Percentiles rank a stretch among this genome's conserved stretches.
phyloP scores from a whole-genome alignment of 2,329 filamentous ascomycete genomes.

The Pseudogymnoascus sp. region DNA sequence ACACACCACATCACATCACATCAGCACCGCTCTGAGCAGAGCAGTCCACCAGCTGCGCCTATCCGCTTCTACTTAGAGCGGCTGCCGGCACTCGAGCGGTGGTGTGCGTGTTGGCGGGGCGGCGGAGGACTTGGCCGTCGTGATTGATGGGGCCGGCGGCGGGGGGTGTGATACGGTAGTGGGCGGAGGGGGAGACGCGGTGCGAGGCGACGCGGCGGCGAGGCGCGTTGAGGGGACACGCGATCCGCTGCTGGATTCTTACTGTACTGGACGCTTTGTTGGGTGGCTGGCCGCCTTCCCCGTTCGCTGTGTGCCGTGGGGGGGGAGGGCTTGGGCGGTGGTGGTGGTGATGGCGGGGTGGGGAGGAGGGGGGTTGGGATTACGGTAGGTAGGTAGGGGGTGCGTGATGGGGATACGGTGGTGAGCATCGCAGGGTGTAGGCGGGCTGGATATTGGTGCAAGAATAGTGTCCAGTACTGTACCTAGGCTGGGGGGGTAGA shows the following conservation, averaged over 20 bases:
- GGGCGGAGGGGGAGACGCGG: background rate
- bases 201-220: background rate
- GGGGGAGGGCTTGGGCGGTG: no score
- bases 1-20: no score
- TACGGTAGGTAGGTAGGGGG: background rate
- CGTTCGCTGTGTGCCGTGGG: background rate
- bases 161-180: background rate
- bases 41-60: background rate
- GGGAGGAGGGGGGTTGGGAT: background rate
- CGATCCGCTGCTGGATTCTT: background rate
- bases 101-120: background rate
- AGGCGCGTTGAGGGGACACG: background rate
- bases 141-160: background rate
- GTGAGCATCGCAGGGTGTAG: background rate
- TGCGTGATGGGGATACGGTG: background rate
- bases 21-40: no score
- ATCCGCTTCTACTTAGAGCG: background rate
- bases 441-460: background rate
- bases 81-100: background rate
- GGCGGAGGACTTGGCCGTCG: background rate
- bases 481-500: background rate
- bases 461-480: background rate
- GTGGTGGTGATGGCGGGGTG: background rate
- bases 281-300: background rate
- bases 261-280: background rate